Base-by-base conservation (phyloP, 768 basidiomycete species). In the Leccinum arenicola region DNA sequence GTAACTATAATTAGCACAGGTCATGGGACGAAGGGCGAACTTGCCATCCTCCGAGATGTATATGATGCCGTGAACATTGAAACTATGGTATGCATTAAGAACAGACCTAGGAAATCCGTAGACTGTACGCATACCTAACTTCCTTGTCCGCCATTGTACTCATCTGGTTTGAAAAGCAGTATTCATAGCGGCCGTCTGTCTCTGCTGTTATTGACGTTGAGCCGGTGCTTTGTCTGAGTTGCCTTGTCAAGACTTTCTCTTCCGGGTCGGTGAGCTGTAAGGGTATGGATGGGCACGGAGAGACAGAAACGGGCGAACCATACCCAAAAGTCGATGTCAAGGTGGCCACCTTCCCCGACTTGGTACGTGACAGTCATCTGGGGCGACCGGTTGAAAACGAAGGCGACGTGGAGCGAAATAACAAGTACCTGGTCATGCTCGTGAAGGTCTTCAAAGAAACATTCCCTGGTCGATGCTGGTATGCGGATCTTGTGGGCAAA, bases 361-460 rank as follows among this genome's bases (percentile, higher is more conserved):
- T 99, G 97, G 72, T 98, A 99, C 40, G 96, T 97, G 52, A 99
- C 91, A 25, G 96, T 96, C 97, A 99, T 98, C 95, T 98, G 67
- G 35, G 55, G 12, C 33, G 19, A 35, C 33, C 52, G 17, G 25
- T 60, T 19, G 49, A 40, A 47, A 50, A 50, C 27, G 8, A 48
- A 31, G 14, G 59, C 11, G 47, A 12, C n/a, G n/a, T 1, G 51
- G 10, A 10, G 36, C n/a, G 43, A 25, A 10, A 31, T 21, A 2
- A 17, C 35, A 64, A 67, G 57, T 61, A 90, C 92, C 81, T 95
- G 91, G 85, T 96, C 94, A 72, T 93, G 86, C 62, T 84, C 78
- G 68, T 95, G 92, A 11, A 95, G 82, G 76, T 96, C 94, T 75
- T 97, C 95, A 71, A 97, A 96, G 80, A 93, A 97, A 75, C 94